These are phyloP conservation scores for Kuraishia borneana DNA, from an alignment of 805 yeast species.

Conservation along the genomic window DNA sequence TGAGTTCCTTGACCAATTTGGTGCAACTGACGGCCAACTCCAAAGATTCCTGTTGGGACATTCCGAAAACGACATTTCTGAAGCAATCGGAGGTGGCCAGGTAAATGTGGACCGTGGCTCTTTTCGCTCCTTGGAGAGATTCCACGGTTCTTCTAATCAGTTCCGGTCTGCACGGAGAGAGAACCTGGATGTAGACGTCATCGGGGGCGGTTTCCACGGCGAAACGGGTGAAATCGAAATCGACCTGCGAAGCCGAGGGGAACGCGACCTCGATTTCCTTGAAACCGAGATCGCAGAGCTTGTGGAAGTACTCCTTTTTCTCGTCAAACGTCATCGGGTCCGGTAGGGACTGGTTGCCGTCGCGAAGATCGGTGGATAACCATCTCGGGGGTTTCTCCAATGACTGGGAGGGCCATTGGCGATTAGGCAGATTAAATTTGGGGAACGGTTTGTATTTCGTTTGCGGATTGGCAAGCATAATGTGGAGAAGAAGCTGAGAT, in stretches of 20 bases:
- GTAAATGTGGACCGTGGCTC: slow-evolving; percentile 62
- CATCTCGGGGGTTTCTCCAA: slow-evolving; percentile 70
- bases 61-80: slow-evolving; percentile 65
- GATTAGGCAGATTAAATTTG: slow-evolving; percentile 43
- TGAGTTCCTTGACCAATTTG: slow-evolving; percentile 51
- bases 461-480: slow-evolving; percentile 64
- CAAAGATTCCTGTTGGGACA: slow-evolving; percentile 59
- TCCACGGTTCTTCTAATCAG: slow-evolving; percentile 66
- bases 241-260: slow-evolving; percentile 77
- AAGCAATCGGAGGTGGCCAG: slow-evolving; percentile 68
- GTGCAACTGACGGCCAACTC: slow-evolving; percentile 64
- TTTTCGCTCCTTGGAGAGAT: slow-evolving; percentile 60
- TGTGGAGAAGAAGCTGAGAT: no score
- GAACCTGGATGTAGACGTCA: slow-evolving; percentile 63
- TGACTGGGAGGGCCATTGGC: slow-evolving; percentile 62
- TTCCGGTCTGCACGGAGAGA: slow-evolving; percentile 70
- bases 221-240: slow-evolving; percentile 70
- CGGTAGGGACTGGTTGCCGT: slow-evolving; percentile 73
- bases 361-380: slow-evolving; percentile 72
- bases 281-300: slow-evolving; percentile 62
- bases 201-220: slow-evolving; percentile 73
- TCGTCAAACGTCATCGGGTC: slow-evolving; percentile 74
- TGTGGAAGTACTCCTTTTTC: slow-evolving; percentile 65
- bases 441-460: slow-evolving; percentile 46
- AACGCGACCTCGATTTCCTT: slow-evolving; percentile 75